A percentile compares a stretch with the other conserved stretches of the same genome.
Conservation (phyloP, 495 filamentous ascomycete species). For the Penicillium steckii region DNA sequence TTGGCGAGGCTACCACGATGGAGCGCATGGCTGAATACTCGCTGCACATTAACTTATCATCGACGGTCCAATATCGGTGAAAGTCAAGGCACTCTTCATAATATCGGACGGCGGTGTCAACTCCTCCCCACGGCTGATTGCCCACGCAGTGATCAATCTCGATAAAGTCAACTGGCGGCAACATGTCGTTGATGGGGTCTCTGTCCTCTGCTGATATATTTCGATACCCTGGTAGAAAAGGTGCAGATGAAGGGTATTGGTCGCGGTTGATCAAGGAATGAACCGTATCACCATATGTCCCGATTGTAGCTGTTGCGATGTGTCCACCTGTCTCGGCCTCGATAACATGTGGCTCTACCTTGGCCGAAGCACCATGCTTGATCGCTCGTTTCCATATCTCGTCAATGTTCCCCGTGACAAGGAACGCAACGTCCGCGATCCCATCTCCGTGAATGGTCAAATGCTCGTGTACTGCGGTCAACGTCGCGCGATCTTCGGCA, state of each 20-base stretch:
- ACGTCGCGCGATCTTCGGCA: constrained; percentile 44
- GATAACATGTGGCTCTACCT: constrained; percentile 51
- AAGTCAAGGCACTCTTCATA: constrained; percentile 70
- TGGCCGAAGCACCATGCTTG: constrained; percentile 55
- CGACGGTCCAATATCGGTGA: constrained; percentile 85
- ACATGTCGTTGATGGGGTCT: constrained; percentile 41
- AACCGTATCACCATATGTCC: constrained; percentile 80
- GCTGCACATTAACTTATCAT: constrained; percentile 74
- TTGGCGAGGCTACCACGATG: constrained; percentile 72
- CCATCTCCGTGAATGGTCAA: constrained; percentile 74
- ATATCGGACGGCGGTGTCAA: constrained; percentile 71
- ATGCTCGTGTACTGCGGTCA: constrained; percentile 66
- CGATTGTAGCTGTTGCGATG: constrained; percentile 64
- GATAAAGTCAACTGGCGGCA: constrained; percentile 57
- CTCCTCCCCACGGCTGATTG: constrained; percentile 77
- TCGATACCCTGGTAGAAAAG: constrained; percentile 74
- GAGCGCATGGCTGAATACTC: constrained; percentile 77
- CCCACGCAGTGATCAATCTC: constrained; percentile 86
- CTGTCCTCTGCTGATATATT: constrained; percentile 22
- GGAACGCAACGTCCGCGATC: constrained; percentile 80
- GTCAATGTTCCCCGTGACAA: constrained; percentile 65
- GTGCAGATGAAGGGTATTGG: constrained; percentile 50
- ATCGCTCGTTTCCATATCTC: constrained; percentile 66
- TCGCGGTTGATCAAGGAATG: constrained; percentile 72
- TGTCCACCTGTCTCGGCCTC: constrained; percentile 43